These are phyloP conservation scores for Penicillium cinerascens DNA, from an alignment of 495 filamentous ascomycete genomes.

Conservation along the genomic window DNA sequence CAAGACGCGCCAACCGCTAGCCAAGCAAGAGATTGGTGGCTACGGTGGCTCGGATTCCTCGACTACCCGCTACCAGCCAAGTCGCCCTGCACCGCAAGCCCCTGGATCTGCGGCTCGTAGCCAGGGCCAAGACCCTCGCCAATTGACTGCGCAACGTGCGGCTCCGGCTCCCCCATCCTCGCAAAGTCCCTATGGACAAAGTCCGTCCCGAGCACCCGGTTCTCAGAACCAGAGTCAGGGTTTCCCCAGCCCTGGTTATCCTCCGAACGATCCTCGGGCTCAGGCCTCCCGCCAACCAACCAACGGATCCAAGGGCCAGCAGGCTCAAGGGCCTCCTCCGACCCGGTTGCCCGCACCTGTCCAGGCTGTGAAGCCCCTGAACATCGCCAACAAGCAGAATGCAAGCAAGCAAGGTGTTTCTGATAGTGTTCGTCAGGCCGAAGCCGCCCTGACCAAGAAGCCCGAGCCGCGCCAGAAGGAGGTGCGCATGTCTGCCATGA, in stretches of 20 bases:
- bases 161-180: slow-evolving; percentile 55
- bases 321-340: slow-evolving; percentile 42
- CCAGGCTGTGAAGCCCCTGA: slow-evolving; percentile 79
- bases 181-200: slow-evolving; percentile 27
- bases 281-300: slow-evolving; percentile 41
- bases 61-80: slow-evolving; percentile 75
- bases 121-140: slow-evolving; percentile 43
- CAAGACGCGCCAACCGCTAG: slow-evolving; percentile 66
- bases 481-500: slow-evolving; percentile 95
- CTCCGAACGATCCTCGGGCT: slow-evolving; percentile 38
- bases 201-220: slow-evolving; percentile 17
- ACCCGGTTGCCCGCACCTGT: slow-evolving; percentile 59
- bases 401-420: slow-evolving; percentile 42
- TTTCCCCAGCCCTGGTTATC: slow-evolving; percentile 32
- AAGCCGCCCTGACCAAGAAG: slow-evolving; percentile 76
- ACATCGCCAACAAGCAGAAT: slow-evolving; percentile 76
- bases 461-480: slow-evolving; percentile 74
- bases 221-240: slow-evolving; percentile 31
- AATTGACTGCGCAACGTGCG: slow-evolving; percentile 53
- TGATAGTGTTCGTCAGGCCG: slow-evolving; percentile 74
- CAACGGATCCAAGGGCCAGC: slow-evolving; percentile 33
- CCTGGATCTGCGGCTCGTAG: slow-evolving; percentile 41
- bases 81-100: slow-evolving; percentile 57
- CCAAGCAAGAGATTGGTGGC: slow-evolving; percentile 84
- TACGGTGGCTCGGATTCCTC: slow-evolving; percentile 51